phyloP scores from a whole-genome alignment of 2,329 filamentous ascomycete species.

The Diplodia mutila region DNA sequence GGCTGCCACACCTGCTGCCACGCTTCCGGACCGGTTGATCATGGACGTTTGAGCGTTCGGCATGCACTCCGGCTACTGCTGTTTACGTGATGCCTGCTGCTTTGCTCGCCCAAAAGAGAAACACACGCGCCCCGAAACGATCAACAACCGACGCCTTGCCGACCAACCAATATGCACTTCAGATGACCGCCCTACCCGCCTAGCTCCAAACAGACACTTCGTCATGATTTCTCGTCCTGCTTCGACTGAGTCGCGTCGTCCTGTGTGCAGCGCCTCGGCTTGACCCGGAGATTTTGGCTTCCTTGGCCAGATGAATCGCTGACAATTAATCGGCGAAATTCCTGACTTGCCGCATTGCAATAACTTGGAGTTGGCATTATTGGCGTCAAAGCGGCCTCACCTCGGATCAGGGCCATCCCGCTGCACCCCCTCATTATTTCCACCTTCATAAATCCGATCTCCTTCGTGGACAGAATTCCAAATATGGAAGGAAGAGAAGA shows the following conservation, averaged over 20 bases:
- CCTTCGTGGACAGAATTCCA: not conserved
- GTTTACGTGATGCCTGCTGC: not conserved
- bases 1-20: constrained; percentile 19
- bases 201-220: not conserved
- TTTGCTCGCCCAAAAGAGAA: not conserved
- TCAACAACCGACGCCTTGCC: not conserved
- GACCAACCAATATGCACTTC: not conserved
- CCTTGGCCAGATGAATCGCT: not conserved
- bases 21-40: constrained; percentile 65
- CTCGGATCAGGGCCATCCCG: not conserved
- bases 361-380: not conserved
- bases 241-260: not conserved
- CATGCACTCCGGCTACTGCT: not conserved
- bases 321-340: not conserved
- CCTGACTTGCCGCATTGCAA: not conserved
- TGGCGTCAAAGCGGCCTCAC: not conserved
- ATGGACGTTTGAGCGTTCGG: constrained; percentile 61
- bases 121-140: no score
- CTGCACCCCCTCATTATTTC: not conserved
- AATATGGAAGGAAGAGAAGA: not conserved
- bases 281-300: not conserved
- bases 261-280: not conserved
- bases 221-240: not conserved
- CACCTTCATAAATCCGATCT: not conserved
- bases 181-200: not conserved